Conservation (phyloP, 768 basidiomycete species). For the Pholiota conissans region DNA sequence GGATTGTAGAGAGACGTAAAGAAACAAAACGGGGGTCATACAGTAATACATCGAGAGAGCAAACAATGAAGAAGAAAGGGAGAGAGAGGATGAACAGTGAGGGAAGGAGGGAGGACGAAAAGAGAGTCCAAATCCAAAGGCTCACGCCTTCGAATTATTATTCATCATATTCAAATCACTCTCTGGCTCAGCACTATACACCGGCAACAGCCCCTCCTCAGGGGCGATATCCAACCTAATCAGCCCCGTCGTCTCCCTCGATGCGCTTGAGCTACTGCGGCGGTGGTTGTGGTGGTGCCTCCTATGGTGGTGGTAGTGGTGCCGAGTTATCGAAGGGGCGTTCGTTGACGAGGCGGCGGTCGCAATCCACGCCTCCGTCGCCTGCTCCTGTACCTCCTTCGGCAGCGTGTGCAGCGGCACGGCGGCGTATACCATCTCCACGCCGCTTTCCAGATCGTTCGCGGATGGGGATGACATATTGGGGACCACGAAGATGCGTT, state of each 20-base stretch:
- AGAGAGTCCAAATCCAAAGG: no score
- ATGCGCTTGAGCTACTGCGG: constrained; percentile 26
- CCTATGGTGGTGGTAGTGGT: constrained; percentile 24
- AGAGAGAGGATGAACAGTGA: no score
- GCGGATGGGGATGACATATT: constrained; percentile 13
- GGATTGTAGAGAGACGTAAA: no score
- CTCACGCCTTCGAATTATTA: no score
- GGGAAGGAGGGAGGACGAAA: no score
- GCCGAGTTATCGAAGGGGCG: constrained; percentile 15
- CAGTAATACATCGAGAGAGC: no score
- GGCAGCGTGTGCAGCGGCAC: constrained; percentile 59
- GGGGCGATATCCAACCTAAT: constrained; percentile 45
- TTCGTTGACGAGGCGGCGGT: constrained; percentile 25
- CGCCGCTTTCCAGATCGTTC: constrained; percentile 19
- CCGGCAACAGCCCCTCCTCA: constrained; percentile 46
- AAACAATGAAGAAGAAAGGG: no score
- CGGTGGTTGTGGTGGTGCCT: constrained; percentile 30
- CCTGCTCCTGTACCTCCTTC: constrained; percentile 49
- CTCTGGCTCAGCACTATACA: constrained; percentile 10
- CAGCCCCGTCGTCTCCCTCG: constrained; percentile 32
- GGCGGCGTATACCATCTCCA: constrained; percentile 67
- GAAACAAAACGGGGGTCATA: no score
- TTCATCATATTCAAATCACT: constrained; percentile 1
- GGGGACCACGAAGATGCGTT: constrained; percentile 68
- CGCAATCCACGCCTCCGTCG: constrained; percentile 71